Percentiles rank a stretch among this genome's conserved stretches.
These are phyloP conservation scores for Plasmodium ovale DNA, from an alignment of 169 alveolate species.

Conservation along the genomic window DNA sequence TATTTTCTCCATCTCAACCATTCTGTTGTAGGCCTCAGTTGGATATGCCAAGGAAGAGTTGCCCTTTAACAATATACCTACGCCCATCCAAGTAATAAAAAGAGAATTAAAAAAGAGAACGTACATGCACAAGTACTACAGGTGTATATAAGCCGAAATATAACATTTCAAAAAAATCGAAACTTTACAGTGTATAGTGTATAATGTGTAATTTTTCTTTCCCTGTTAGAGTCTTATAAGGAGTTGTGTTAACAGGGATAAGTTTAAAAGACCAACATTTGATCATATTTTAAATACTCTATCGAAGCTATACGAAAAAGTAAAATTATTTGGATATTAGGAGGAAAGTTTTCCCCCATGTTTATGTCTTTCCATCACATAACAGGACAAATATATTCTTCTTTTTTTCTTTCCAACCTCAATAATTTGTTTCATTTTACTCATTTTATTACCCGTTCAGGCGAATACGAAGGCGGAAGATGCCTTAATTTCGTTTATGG, in stretches of 20 bases:
- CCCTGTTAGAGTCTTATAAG: slow-evolving; percentile 41
- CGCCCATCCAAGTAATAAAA: slow-evolving; percentile 50
- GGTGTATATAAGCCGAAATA: neutral
- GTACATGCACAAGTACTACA: neutral
- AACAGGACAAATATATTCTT: neutral
- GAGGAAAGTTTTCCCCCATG: neutral
- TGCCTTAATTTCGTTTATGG: slow-evolving; percentile 77
- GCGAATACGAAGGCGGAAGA: slow-evolving; percentile 71
- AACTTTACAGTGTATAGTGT: no score
- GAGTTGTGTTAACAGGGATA: slow-evolving; percentile 41
- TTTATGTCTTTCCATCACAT: neutral
- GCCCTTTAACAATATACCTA: slow-evolving; percentile 33
- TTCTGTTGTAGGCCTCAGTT: slow-evolving; percentile 41
- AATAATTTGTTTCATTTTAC: neutral
- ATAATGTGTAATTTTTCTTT: no score
- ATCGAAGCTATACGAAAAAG: slow-evolving; percentile 45
- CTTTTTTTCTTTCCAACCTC: neutral
- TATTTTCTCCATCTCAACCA: neutral
- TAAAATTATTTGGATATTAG: neutral
- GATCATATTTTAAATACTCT: slow-evolving; percentile 12
- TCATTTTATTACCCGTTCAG: slow-evolving; percentile 20
- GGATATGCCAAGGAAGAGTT: slow-evolving; percentile 72
- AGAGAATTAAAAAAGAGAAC: slow-evolving; percentile 4
- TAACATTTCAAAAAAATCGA: no score
- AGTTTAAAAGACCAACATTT: slow-evolving; percentile 62